phyloP scores from a whole-genome alignment of 2,329 filamentous ascomycete genomes.

The Cyphellophora europaea region DNA sequence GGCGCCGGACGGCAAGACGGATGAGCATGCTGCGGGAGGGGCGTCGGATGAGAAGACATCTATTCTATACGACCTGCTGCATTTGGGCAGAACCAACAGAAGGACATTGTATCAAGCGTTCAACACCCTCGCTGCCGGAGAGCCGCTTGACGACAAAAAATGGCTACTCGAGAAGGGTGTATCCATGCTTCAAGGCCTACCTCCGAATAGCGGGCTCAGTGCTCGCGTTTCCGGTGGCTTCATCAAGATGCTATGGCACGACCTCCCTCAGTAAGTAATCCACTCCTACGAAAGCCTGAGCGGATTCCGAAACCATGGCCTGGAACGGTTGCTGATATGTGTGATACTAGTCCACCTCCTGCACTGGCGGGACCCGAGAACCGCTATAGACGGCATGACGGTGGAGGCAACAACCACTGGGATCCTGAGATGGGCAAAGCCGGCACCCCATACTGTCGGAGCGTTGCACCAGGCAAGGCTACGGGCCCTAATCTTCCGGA shows the following conservation, averaged over 20 bases:
- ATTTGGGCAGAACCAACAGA: constrained; percentile 30
- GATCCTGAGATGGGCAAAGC: constrained; percentile 44
- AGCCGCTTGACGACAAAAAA: constrained; percentile 39
- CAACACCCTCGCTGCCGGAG: constrained; percentile 33
- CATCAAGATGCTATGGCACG: constrained; percentile 44
- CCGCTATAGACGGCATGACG: constrained; percentile 36
- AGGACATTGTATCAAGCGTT: constrained; percentile 31
- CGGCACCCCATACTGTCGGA: constrained; percentile 36
- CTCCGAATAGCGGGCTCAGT: constrained; percentile 39
- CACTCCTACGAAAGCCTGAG: too few species aligned
- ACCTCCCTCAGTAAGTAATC: constrained; percentile 47
- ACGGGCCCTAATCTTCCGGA: constrained; percentile 43
- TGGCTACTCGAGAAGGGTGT: constrained; percentile 43
- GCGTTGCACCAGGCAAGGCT: constrained; percentile 35
- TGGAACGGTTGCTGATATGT: too few species aligned
- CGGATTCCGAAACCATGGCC: too few species aligned
- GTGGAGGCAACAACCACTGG: constrained; percentile 39
- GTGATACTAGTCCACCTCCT: constrained; percentile 36
- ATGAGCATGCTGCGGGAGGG: constrained; percentile 25
- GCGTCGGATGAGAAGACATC: constrained; percentile 29
- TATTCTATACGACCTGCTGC: constrained; percentile 30
- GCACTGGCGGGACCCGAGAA: constrained; percentile 37
- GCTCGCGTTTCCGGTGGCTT: constrained; percentile 40
- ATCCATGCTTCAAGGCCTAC: constrained; percentile 42
- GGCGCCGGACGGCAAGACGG: constrained; percentile 39